Percentiles rank a stretch among this genome's conserved stretches.
phyloP scores from a whole-genome alignment of 805 yeast genomes.

The Peterozyma xylosa region DNA sequence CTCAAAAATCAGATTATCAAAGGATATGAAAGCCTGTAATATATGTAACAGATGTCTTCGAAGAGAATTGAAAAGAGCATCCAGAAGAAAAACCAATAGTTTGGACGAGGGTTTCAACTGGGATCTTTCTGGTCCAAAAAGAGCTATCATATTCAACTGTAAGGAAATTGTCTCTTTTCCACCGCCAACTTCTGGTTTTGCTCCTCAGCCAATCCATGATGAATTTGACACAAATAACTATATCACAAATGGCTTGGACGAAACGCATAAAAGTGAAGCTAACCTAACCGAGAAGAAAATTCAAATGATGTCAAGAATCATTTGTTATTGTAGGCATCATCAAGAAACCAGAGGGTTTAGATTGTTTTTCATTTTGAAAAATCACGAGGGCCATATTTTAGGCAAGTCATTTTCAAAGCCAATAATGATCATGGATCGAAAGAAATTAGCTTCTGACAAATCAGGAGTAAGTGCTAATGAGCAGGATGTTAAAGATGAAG shows the following conservation, averaged over 20 bases:
- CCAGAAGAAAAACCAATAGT: slow-evolving; percentile 80
- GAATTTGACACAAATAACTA: slow-evolving; percentile 8
- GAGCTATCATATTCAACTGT: slow-evolving; percentile 87
- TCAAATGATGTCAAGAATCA: slow-evolving; percentile 64
- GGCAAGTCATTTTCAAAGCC: slow-evolving; percentile 68
- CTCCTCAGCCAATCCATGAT: neutral
- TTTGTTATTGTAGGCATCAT: slow-evolving; percentile 96
- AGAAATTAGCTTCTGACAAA: slow-evolving; percentile 37
- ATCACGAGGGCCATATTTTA: slow-evolving; percentile 51
- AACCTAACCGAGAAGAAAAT: slow-evolving; percentile 28
- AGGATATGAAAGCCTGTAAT: slow-evolving; percentile 39
- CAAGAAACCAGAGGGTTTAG: slow-evolving; percentile 81
- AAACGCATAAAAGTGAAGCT: slow-evolving; percentile 21
- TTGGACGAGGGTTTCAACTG: slow-evolving; percentile 71
- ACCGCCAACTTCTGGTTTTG: slow-evolving; percentile 33
- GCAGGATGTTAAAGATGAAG: slow-evolving; percentile 5
- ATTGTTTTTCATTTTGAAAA: slow-evolving; percentile 58
- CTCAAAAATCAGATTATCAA: slow-evolving; percentile 1
- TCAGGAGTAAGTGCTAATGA: slow-evolving; percentile 2
- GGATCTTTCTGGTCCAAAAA: slow-evolving; percentile 62
- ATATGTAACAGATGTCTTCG: slow-evolving; percentile 87
- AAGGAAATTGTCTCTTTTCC: slow-evolving; percentile 78
- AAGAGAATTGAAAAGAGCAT: slow-evolving; percentile 90
- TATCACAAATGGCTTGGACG: slow-evolving; percentile 29
- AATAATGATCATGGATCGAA: slow-evolving; percentile 91